Evolutionary conservation across 1,284 basidiomycete genomes (phyloP), one percentile per base, ranked within the genome.

Genomic region (Ganoderma leucocontextum): DNA sequence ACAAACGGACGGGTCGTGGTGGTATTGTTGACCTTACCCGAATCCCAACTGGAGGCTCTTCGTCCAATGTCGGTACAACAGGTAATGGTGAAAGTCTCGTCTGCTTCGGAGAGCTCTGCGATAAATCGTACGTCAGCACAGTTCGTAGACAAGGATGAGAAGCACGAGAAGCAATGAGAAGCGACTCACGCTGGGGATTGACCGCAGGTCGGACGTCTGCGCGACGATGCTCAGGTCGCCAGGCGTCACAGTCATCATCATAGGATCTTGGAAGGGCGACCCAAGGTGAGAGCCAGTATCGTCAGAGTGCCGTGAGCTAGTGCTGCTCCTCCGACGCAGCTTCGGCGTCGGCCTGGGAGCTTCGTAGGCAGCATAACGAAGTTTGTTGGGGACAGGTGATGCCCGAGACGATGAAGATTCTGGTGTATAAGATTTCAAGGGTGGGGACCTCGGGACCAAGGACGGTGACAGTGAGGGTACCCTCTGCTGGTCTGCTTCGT

Each of bases 281-380:
- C 76, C 38, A 2, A 15, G 0, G 4, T 60, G 58, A n/a, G 58
- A 60, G 15, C 38, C 75, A 52, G 69, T 71, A 60, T 76, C 73
- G 55, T 77, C 78, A 4, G 74, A 77, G 25, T 73, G 75, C 4
- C 75, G 71, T 1, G 80, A 77, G 66, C 75, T 77, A 53, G 74
- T 72, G 39, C 75, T 70, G 60, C 75, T 75, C 25, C 75, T 72
- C 42, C 78, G 73, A 44, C 85, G 81, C 12, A 89, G 78, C 42
- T 86, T 85, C 36, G 82, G 80, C 5, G 82, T 78, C 25, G 83
- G 80, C 62, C 82, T 83, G 12, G 92, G 91, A 1, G 86, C 75
- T 44, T 89, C 91, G 75, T 94, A 94, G 29, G 92, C 89, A 13
- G 85, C 82, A 74, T 94, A 94, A 73, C 90, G 86, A 60, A 94